Evolutionary conservation across 192 early-diverging fungal genomes (phyloP), one percentile per base, ranked within the genome.

Genomic region (Backusella parvicylindrica): DNA sequence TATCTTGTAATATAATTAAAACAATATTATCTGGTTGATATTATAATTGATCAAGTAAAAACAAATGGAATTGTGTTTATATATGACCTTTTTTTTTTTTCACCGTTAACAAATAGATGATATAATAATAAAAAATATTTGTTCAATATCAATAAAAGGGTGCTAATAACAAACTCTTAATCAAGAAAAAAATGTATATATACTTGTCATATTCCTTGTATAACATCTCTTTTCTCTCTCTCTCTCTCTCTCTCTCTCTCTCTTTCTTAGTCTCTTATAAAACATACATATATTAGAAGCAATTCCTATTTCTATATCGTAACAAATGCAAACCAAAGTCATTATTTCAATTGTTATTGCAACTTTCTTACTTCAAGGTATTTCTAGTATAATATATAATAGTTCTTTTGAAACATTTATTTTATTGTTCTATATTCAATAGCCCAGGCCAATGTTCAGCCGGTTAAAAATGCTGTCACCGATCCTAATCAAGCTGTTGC

Each of bases 351-450:
- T 70, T 31, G 28, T 28, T 18, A 26, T 70, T 43, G 68, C 68
- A 41, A 47, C 68, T 23, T 15, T 70, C 18, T 43, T 70, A 28
- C 38, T 70, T 43, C 68, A 70, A 41, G 68, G 68, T 70, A 70
- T 18, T 1, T 60, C 21, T 11, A 60, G 13, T 28, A 60, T 28
- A 26, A 12, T 28, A 2, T 28, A 28, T 3, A 12, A 11, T 60
- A 12, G n/a, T 11, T 30, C 11, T 1, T 12, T 30, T 33, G 12
- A 13, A 13, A 0, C 3, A 1, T n/a, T n/a, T 23, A 23, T 67
- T 30, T 36, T 64, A 40, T 23, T 64, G 2, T 18, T 73, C 16
- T 60, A 26, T 60, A 28, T 56, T 40, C 21, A 43, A 26, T 43
- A 74, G 72, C 28, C 26, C 72, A 74, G 18, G 40, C 38, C 21